Conservation (phyloP, 2,329 filamentous ascomycete genomes). For the Colletotrichum trifolii region DNA sequence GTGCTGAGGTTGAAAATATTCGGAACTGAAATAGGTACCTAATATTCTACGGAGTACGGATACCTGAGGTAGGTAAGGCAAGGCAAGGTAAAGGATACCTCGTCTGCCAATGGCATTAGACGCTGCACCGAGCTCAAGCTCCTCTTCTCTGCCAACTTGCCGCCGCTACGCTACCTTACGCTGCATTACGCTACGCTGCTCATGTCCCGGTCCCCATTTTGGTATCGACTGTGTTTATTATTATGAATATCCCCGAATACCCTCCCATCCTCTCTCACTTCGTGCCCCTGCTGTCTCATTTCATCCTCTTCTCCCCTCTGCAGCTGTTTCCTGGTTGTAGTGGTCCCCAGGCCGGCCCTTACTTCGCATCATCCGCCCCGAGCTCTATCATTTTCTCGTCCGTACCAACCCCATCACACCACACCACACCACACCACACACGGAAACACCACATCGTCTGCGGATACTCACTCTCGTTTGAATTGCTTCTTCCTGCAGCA, state of each 20-base stretch:
- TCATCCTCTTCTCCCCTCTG: conserved; percentile 7
- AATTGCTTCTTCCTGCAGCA: conserved; percentile 28
- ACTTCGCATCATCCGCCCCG: background rate
- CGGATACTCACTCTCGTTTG: background rate
- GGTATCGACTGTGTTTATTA: conserved; percentile 14
- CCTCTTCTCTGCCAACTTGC: background rate
- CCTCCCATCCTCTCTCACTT: conserved; percentile 13
- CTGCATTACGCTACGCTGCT: background rate
- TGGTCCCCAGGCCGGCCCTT: conserved; percentile 33
- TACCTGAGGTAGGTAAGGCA: background rate
- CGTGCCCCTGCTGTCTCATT: conserved; percentile 18
- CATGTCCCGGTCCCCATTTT: background rate
- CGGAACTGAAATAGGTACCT: background rate
- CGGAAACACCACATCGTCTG: background rate
- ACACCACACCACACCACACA: background rate
- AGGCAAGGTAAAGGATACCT: conserved; percentile 2
- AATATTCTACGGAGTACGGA: background rate
- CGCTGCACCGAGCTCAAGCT: conserved; percentile 18
- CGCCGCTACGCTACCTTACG: background rate
- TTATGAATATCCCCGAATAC: conserved; percentile 35
- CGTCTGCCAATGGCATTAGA: background rate
- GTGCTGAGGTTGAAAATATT: no score
- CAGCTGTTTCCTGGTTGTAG: conserved; percentile 7
- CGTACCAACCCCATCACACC: conserved; percentile 4
- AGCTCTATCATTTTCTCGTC: no score